Base-by-base conservation (phyloP, 805 yeast genomes). In the Cyberlindnera subsufficiens region DNA sequence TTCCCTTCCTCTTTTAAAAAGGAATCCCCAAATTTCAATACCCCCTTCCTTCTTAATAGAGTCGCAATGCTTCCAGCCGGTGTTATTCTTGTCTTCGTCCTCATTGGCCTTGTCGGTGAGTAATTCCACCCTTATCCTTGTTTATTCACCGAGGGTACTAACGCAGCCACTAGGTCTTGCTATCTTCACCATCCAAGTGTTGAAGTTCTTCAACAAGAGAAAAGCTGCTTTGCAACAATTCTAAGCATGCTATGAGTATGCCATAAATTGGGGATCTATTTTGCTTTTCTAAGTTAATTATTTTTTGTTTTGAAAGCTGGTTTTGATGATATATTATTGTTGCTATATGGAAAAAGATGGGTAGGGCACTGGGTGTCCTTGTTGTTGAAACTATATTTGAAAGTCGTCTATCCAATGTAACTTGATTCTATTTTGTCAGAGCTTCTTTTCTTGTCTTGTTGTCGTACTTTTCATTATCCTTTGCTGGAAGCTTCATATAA, bases 1-100 rank as follows among this genome's bases (percentile, higher is more conserved):
- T 32, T 17, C 32, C 32, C 29, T 3, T 19, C 15, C 22, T 15
- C 30, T 9, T 22, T 29, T n/a, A 8, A 11, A n/a, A 19, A 10
- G 25, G 10, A 27, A 11, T 22, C 16, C 25, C 13, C 22, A 20
- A n/a, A 36, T 15, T 30, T 29, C 32, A n/a, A 19, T 19, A 18
- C 25, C 37, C 25, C 17, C 15, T 34, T 15, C 20, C 15, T 22
- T 20, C 25, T 22, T 22, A 22, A 22, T 22, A 22, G 27, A 22
- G 10, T 22, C 41, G 47, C 49, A 56, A 58, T 58, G 62, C 57
- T 58, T 43, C 62, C 62, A 58, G 50, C 59, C 37, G 62, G 62
- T 58, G 62, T 58, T 52, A 58, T 58, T 48, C 51, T 58, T 50
- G 62, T 58, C 47, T 58, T 58, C 52, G 54, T 51, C 44, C 42